Percentiles rank a stretch among this genome's conserved stretches.
Evolutionary conservation across 2,329 filamentous ascomycete species (phyloP).

Genomic region (Pseudogymnoascus sp.): DNA sequence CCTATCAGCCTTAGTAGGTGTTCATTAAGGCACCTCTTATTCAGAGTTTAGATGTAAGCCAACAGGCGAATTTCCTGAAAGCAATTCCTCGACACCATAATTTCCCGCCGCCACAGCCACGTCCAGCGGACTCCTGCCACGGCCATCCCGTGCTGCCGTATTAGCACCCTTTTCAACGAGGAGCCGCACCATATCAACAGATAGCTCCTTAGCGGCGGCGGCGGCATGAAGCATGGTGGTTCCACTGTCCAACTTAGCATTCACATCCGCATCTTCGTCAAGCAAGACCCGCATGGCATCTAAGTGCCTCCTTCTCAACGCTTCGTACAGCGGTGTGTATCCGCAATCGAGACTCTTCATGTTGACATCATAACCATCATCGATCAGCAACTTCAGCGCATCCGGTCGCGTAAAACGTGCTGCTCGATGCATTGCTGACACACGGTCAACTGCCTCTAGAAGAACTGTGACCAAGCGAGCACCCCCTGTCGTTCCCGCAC

Average conservation of each 20-base stretch:
- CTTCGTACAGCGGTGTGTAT: not conserved
- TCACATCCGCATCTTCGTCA: not conserved
- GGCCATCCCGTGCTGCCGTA: not conserved
- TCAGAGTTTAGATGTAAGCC: not conserved
- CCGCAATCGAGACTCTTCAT: not conserved
- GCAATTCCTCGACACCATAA: not conserved
- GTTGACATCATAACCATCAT: not conserved
- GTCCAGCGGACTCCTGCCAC: not conserved
- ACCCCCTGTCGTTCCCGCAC: not conserved
- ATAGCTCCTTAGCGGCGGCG: not conserved
- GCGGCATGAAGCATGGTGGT: not conserved
- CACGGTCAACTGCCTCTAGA: not conserved
- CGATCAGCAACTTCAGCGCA: not conserved
- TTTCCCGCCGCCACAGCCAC: not conserved
- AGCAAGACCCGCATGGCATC: not conserved
- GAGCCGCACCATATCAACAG: not conserved
- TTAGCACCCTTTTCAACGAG: not conserved
- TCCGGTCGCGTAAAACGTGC: not conserved
- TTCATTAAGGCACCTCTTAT: not conserved
- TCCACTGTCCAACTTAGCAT: not conserved
- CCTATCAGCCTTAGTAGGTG: not conserved
- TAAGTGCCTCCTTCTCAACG: not conserved
- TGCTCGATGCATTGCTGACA: not conserved
- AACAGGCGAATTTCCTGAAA: not conserved
- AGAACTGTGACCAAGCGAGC: not conserved